These are phyloP conservation scores for Wickerhamomyces mucosus DNA, from an alignment of 805 yeast genomes.

Conservation along the genomic window DNA sequence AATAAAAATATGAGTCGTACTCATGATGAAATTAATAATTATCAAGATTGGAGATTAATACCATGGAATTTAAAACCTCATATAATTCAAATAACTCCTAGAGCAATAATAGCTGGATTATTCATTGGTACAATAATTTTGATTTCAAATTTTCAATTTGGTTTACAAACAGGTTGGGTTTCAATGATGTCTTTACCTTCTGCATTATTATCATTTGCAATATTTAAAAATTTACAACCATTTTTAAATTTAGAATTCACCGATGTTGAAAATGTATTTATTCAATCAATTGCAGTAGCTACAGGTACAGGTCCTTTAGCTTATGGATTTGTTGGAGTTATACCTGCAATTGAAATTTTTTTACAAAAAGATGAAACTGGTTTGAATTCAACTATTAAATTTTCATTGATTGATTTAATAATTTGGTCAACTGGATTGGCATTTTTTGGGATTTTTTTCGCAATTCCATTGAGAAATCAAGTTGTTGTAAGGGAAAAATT, in stretches of 20 bases:
- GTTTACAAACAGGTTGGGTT: slow-evolving; percentile 97
- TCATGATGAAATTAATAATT: too few relatives aligned
- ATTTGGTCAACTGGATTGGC: slow-evolving; percentile 85
- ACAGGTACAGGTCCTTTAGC: slow-evolving; percentile 97
- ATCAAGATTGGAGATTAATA: slow-evolving; percentile 15
- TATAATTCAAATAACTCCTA: slow-evolving; percentile 56
- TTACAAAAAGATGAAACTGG: slow-evolving; percentile 75
- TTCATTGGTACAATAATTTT: slow-evolving; percentile 81
- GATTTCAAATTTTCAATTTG: slow-evolving; percentile 89
- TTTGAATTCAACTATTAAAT: slow-evolving; percentile 25
- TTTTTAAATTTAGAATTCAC: slow-evolving; percentile 40
- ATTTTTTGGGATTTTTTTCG: slow-evolving; percentile 92
- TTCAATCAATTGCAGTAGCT: slow-evolving; percentile 90
- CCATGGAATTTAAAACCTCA: slow-evolving; percentile 32
- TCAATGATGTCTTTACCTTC: slow-evolving; percentile 98
- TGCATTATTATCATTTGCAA: slow-evolving; percentile 77
- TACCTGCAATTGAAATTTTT: slow-evolving; percentile 92
- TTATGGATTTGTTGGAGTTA: slow-evolving; percentile 88
- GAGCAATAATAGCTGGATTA: slow-evolving; percentile 72
- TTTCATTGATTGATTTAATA: slow-evolving; percentile 44
- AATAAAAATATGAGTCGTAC: too few relatives aligned
- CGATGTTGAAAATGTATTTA: slow-evolving; percentile 90
- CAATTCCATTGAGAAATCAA: slow-evolving; percentile 78
- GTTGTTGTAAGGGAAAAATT: slow-evolving; percentile 82
- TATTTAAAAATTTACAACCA: slow-evolving; percentile 50